phyloP scores from a whole-genome alignment of 768 basidiomycete species.

The Hericium rajendrae region DNA sequence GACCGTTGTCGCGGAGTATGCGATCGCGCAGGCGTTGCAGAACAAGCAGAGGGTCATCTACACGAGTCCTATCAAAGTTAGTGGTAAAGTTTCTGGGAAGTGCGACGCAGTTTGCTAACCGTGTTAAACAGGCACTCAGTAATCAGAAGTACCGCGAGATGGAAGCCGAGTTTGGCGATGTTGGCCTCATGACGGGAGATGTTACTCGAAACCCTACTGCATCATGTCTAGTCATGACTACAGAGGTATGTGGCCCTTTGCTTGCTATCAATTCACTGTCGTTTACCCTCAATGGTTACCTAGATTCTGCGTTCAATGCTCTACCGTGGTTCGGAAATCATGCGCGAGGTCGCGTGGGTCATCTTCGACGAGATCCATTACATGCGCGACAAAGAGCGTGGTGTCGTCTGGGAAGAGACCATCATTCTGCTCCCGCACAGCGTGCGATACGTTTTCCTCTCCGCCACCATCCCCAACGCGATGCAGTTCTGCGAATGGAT shows the following conservation, averaged over 20 bases:
- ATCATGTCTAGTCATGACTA: constrained; percentile 98
- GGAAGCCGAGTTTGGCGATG: constrained; percentile 94
- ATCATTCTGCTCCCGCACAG: constrained; percentile 95
- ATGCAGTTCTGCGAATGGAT: constrained; percentile 99
- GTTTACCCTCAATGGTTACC: not conserved
- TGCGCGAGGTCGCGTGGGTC: constrained; percentile 99
- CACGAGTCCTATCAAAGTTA: constrained; percentile 98
- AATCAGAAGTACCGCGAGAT: constrained; percentile 99
- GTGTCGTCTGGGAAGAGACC: constrained; percentile 99
- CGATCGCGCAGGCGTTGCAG: constrained; percentile 91
- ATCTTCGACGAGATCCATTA: constrained; percentile 99
- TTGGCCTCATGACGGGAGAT: constrained; percentile 98
- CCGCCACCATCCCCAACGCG: constrained; percentile 97
- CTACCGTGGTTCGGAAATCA: constrained; percentile 96
- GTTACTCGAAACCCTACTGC: constrained; percentile 98
- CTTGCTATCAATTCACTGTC: not conserved
- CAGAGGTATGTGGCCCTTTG: constrained; percentile 54
- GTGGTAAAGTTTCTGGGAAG: constrained; percentile 1
- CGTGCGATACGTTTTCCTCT: constrained; percentile 96
- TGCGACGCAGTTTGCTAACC: not conserved
- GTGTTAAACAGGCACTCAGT: constrained; percentile 68
- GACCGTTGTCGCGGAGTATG: constrained; percentile 99
- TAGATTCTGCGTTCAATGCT: constrained; percentile 98
- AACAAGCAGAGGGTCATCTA: constrained; percentile 96
- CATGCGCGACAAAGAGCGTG: constrained; percentile 98